phyloP scores from a whole-genome alignment of 108 stramenopile genomes.

The Nitzschia sp. region DNA sequence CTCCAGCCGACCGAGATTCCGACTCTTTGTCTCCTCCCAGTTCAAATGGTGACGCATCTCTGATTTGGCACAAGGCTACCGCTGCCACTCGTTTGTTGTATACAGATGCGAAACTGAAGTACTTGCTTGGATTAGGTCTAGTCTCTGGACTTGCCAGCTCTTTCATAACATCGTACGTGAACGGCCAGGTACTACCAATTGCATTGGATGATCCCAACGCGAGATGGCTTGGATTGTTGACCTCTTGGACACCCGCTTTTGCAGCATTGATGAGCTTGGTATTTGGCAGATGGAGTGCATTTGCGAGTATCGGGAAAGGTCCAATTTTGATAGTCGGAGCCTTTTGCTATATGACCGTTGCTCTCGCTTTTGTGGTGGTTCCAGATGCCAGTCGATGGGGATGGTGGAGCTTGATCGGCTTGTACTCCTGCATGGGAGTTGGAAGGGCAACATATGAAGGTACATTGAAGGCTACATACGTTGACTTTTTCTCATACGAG shows the following conservation, averaged over 20 bases:
- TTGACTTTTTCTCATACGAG: constrained; percentile 71
- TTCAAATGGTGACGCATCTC: neutral
- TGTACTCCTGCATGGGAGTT: constrained; percentile 68
- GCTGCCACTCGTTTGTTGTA: constrained; percentile 58
- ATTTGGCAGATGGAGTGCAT: constrained; percentile 40
- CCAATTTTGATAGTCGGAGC: constrained; percentile 59
- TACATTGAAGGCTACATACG: constrained; percentile 74
- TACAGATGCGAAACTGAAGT: constrained; percentile 76
- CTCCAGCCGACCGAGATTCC: neutral
- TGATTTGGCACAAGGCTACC: constrained; percentile 44
- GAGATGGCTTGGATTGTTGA: constrained; percentile 63
- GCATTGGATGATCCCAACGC: constrained; percentile 56
- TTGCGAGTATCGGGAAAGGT: constrained; percentile 40
- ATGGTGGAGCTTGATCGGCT: constrained; percentile 33
- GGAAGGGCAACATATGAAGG: constrained; percentile 85
- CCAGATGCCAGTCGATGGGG: constrained; percentile 51
- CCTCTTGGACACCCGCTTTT: constrained; percentile 49
- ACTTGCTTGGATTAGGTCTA: constrained; percentile 72
- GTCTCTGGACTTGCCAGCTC: constrained; percentile 71
- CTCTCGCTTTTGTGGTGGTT: constrained; percentile 57
- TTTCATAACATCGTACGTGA: constrained; percentile 71
- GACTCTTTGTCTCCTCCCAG: neutral
- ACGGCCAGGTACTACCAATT: constrained; percentile 67
- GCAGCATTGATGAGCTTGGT: constrained; percentile 60
- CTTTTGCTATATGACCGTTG: constrained; percentile 53